Evolutionary conservation across 2,329 filamentous ascomycete species (phyloP), one percentile per base, ranked within the genome.

Genomic region (Westerdykella ornata): DNA sequence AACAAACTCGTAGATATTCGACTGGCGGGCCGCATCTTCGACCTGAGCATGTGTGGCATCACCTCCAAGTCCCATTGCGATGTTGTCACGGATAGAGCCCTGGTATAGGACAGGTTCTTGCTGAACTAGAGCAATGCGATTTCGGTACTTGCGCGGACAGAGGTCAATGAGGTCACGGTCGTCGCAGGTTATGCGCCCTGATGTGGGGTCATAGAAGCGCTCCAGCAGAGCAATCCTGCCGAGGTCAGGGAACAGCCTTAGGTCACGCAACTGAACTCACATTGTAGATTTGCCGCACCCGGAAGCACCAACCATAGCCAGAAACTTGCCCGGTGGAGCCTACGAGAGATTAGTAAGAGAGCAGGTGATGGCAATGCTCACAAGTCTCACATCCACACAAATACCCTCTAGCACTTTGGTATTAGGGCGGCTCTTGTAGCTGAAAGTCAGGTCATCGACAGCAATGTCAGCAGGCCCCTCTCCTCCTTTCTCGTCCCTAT

Each of bases 51-150:
- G 87, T 0, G 81, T 70, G 1, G 89, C 79, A n/a, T 81, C 72
- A 4, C 80, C 75, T 11, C 74, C 69, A 2, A 82, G 68, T 15
- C 63, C 65, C 2, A 97, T 77, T 4, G 94, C 68, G 47, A 97
- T 88, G 62, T 97, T 97, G 26, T 97, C 89, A 51, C 77, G 79
- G 56, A 98, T 87, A 0, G 84, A 89, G 33, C 90, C 92, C 64
- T 94, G 88, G 68, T 96, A 98, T 0, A 98, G 71, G 0, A 90
- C 95, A 0, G 92, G 90, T 63, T 97, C 92, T 62, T 97, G 92
- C 26, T 84, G 88, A 12, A 98, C 90, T 8, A 98, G 81, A 0
- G 90, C 84, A 48, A 97, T 78, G 63, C 82, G 80, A 14, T 77
- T 81, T 39, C 92, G 83, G 69, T 96, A 96, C 41, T 89, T 81